Base-by-base conservation (phyloP, 768 basidiomycete genomes). In the Leccinellum albellum region DNA sequence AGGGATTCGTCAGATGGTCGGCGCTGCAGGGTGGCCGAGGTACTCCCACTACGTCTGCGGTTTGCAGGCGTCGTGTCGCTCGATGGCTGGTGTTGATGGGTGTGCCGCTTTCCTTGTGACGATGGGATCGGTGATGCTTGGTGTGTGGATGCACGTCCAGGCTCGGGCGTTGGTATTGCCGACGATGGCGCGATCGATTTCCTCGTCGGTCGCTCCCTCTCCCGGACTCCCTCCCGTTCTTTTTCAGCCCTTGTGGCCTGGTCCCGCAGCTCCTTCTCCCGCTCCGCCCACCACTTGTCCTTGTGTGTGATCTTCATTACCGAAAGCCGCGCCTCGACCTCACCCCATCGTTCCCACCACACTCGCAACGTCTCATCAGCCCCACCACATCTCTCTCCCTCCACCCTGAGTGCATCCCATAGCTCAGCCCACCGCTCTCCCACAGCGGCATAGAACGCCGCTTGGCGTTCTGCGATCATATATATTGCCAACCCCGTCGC, bases 361-460 rank as follows among this genome's bases (percentile, higher is more conserved):
- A 91, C 87, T 0, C 76, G 76, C 26, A 85, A 65, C 21, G 91
- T 92, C 75, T 91, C 90, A 9, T 78, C 79, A 6, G 79, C 79
- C 7, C 84, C 86, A 1, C 80, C 84, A 59, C 86, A 86, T 74
- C 80, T 70, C 73, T 88, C 86, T 2, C 85, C 86, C 20, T 88
- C 88, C 4, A 87, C 83, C 10, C 80, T 75, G n/a, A 89, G 72
- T 66, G 87, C 88, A 58, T 91, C 88, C 91, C 91, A 93, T n/a
- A 93, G 72, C n/a, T 84, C 85, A 2, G 77, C 79, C 91, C 91
- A 93, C 28, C 80, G 75, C 50, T 83, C 82, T 44, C 80, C 76
- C 6, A 88, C 79, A 37, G 81, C 81, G 15, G 69, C 57, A 75
- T 83, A 92, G 64, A 87, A 88, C 23, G 71, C 69, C 2, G 76